Percentiles rank a stretch among this genome's conserved stretches.
Evolutionary conservation across 2,329 filamentous ascomycete genomes (phyloP).

Genomic region (Purpureocillium lavendulum): DNA sequence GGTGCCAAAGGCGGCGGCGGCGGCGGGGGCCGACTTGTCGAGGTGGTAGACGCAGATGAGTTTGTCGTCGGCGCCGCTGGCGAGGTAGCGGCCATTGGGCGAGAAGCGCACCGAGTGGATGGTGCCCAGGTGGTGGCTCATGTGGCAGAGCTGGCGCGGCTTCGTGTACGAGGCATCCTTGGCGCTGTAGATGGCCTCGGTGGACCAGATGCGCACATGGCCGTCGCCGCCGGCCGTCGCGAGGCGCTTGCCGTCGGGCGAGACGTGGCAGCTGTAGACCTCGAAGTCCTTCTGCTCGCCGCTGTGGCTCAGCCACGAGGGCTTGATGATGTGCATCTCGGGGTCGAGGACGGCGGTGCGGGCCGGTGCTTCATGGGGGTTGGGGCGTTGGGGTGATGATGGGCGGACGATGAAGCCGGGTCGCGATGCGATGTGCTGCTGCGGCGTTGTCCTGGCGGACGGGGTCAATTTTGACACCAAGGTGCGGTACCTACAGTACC

Average conservation of each 20-base stretch:
- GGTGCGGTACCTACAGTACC: too few species aligned
- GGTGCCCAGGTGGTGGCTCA: conserved; percentile 96
- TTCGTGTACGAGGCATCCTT: conserved; percentile 61
- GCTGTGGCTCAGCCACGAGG: conserved; percentile 90
- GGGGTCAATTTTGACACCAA: too few species aligned
- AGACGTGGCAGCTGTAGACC: conserved; percentile 97
- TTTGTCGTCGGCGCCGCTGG: conserved; percentile 96
- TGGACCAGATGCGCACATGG: conserved; percentile 96
- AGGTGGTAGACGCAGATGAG: conserved; percentile 96
- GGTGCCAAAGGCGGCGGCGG: conserved; percentile 73
- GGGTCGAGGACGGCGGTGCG: conserved; percentile 2
- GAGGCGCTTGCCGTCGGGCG: conserved; percentile 82
- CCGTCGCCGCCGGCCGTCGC: conserved; percentile 96
- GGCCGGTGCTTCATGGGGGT: background rate
- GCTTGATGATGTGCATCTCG: conserved; percentile 82
- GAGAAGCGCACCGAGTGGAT: conserved; percentile 98
- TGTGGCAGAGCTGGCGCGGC: conserved; percentile 90
- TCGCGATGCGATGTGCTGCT: too few species aligned
- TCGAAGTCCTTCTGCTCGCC: conserved; percentile 98
- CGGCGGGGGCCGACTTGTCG: conserved; percentile 70
- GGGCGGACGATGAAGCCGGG: too few species aligned
- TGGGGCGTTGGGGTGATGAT: too few species aligned
- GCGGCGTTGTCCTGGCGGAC: too few species aligned
- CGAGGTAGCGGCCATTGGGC: conserved; percentile 87
- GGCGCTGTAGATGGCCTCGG: conserved; percentile 81